These are phyloP conservation scores for Aspergillus oerlinghausenensis DNA, from an alignment of 2,329 filamentous ascomycete genomes.

Conservation along the genomic window DNA sequence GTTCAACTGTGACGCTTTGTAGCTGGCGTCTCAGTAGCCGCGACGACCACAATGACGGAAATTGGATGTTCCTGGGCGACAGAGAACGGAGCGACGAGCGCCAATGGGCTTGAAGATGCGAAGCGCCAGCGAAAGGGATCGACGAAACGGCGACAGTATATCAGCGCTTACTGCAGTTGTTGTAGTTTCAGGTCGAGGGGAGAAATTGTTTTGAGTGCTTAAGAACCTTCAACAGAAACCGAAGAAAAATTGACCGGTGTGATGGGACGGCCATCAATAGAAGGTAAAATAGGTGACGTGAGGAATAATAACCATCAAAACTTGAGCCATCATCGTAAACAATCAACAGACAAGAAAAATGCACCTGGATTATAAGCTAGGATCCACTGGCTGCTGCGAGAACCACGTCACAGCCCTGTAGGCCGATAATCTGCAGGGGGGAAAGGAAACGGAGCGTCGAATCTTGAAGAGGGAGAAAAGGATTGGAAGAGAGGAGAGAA, in stretches of 20 bases:
- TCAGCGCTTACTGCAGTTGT: slow-evolving; percentile 17
- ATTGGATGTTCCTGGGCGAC: slow-evolving; percentile 13
- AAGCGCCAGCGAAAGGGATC: slow-evolving; percentile 21
- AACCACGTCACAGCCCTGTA: slow-evolving; percentile 13
- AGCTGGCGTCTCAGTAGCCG: slow-evolving; percentile 20
- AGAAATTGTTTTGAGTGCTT: not conserved
- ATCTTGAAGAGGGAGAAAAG: not conserved
- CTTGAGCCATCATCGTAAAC: not conserved
- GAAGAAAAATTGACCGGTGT: not conserved
- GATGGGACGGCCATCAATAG: not conserved
- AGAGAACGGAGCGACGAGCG: slow-evolving; percentile 1
- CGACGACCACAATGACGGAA: slow-evolving; percentile 13
- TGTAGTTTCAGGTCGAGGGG: slow-evolving; percentile 2
- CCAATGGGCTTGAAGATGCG: slow-evolving; percentile 15
- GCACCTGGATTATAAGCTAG: slow-evolving; percentile 5
- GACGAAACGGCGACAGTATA: slow-evolving; percentile 7
- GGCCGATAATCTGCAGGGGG: not conserved
- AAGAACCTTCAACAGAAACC: no score
- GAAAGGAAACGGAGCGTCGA: not conserved
- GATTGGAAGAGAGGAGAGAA: not conserved
- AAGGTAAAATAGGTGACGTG: not conserved
- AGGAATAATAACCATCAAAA: not conserved
- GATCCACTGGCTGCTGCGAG: slow-evolving; percentile 8
- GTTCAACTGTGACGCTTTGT: slow-evolving; percentile 7
- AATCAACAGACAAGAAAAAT: slow-evolving; percentile 2